Evolutionary conservation across 345 rosid genomes (phyloP).

Genomic region (Acer saccharum): DNA sequence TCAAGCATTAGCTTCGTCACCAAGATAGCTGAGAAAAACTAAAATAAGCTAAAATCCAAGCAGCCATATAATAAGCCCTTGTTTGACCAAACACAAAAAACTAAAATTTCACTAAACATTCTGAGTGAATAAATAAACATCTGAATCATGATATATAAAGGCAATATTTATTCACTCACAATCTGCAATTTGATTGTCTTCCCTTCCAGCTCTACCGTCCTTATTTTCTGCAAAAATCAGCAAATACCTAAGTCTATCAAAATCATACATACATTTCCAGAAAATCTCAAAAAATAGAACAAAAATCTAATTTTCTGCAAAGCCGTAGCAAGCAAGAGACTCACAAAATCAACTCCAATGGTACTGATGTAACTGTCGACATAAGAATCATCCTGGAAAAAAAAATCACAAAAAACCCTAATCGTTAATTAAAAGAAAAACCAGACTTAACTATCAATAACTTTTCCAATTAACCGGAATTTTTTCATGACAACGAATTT

Average conservation of each 20-base stretch:
- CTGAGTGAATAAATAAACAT: too few species aligned
- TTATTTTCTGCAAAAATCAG: constrained; percentile 53
- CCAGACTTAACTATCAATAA: not conserved
- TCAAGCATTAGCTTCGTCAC: not conserved
- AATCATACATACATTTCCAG: constrained; percentile 1
- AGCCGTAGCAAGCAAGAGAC: constrained; percentile 19
- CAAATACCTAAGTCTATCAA: not conserved
- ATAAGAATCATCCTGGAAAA: constrained; percentile 78
- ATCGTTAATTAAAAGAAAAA: not conserved
- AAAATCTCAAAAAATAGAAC: constrained; percentile 9
- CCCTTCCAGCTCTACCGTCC: constrained; percentile 79
- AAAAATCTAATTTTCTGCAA: not conserved
- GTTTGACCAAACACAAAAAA: not conserved
- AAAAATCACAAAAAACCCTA: constrained; percentile 10
- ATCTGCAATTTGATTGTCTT: constrained; percentile 81
- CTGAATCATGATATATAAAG: not conserved
- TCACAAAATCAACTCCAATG: constrained; percentile 86
- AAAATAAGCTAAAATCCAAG: not conserved
- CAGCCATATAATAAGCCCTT: not conserved
- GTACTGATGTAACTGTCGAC: constrained; percentile 86
- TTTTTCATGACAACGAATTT: not conserved
- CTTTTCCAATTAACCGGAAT: not conserved
- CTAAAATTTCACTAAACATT: not conserved
- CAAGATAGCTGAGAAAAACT: not conserved
- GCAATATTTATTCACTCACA: constrained; percentile 35